Percentiles rank a stretch among this genome's conserved stretches.
Evolutionary conservation across 1,284 basidiomycete species (phyloP).

Genomic region (Exsudoporus floridanus): DNA sequence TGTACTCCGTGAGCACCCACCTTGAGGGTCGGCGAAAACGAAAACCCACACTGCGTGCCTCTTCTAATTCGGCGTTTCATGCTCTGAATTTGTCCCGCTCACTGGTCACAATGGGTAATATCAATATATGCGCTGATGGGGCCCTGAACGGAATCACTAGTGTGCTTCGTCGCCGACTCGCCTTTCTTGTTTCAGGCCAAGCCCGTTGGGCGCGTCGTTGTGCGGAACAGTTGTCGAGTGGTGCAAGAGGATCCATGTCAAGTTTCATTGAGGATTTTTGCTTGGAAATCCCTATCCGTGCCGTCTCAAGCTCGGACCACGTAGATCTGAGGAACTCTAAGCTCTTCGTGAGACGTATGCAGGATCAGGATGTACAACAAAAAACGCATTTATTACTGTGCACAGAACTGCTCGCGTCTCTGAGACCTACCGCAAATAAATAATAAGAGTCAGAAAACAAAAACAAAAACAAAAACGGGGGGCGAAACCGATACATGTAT

Average conservation of each 20-base stretch:
- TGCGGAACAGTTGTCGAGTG: constrained; percentile 56
- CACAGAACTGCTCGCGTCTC: neutral
- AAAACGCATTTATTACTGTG: neutral
- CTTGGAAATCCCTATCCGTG: constrained; percentile 70
- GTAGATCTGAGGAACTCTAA: constrained; percentile 57
- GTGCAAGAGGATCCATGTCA: constrained; percentile 84
- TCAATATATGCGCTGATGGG: constrained; percentile 81
- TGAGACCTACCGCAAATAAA: neutral
- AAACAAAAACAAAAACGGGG: neutral
- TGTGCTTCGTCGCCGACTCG: constrained; percentile 56
- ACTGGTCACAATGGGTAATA: constrained; percentile 91
- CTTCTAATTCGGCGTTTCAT: constrained; percentile 94
- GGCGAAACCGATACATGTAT: neutral
- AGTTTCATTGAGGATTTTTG: constrained; percentile 85
- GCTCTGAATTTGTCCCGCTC: constrained; percentile 95
- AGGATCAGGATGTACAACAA: constrained; percentile 49
- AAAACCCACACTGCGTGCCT: constrained; percentile 54
- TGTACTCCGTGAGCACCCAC: neutral
- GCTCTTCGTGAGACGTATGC: constrained; percentile 74
- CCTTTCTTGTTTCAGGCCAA: too few relatives aligned
- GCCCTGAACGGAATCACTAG: constrained; percentile 73
- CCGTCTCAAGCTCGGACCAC: constrained; percentile 58
- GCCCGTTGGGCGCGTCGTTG: too few relatives aligned
- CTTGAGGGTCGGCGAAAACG: neutral
- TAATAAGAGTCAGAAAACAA: neutral